A percentile compares a stretch with the other conserved stretches of the same genome.
Evolutionary conservation across 306 rosid species (phyloP).

Genomic region (Cicer judaicum): DNA sequence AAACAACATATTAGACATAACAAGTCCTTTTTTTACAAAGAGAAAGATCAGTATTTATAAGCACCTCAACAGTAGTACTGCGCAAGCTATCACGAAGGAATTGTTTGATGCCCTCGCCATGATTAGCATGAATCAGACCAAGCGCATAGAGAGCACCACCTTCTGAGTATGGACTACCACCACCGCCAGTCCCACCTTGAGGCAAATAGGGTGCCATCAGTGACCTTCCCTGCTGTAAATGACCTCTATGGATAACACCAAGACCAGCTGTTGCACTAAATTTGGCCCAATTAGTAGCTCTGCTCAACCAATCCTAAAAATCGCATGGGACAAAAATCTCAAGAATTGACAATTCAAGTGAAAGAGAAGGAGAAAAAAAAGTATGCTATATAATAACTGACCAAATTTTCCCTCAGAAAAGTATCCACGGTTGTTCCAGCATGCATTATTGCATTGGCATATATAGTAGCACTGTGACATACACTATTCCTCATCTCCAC

Average conservation of each 20-base stretch:
- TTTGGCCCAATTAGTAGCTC: conserved; percentile 99
- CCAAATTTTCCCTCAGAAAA: conserved; percentile 94
- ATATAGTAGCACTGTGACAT: conserved; percentile 96
- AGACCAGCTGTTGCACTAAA: conserved; percentile 98
- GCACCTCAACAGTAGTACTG: conserved; percentile 91
- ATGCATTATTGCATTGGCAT: conserved; percentile 96
- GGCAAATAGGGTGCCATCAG: conserved; percentile 98
- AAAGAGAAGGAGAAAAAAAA: conserved; percentile 5
- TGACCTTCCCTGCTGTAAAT: conserved; percentile 94
- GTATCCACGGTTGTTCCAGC: conserved; percentile 99
- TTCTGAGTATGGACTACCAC: conserved; percentile 95
- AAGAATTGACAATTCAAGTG: conserved; percentile 1
- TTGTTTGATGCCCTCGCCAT: conserved; percentile 96
- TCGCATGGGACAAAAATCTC: conserved; percentile 27
- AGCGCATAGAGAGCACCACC: conserved; percentile 98
- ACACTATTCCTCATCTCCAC: conserved; percentile 99
- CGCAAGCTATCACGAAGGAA: conserved; percentile 93
- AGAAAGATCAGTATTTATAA: conserved; percentile 26
- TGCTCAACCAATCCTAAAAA: conserved; percentile 93
- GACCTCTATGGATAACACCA: conserved; percentile 97
- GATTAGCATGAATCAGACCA: conserved; percentile 99
- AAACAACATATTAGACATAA: conserved; percentile 38
- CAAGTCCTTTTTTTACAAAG: conserved; percentile 7
- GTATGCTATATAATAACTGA: conserved; percentile 40
- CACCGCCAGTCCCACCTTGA: conserved; percentile 92